phyloP scores from a whole-genome alignment of 2,329 filamentous ascomycete genomes.

The Onygena corvina region DNA sequence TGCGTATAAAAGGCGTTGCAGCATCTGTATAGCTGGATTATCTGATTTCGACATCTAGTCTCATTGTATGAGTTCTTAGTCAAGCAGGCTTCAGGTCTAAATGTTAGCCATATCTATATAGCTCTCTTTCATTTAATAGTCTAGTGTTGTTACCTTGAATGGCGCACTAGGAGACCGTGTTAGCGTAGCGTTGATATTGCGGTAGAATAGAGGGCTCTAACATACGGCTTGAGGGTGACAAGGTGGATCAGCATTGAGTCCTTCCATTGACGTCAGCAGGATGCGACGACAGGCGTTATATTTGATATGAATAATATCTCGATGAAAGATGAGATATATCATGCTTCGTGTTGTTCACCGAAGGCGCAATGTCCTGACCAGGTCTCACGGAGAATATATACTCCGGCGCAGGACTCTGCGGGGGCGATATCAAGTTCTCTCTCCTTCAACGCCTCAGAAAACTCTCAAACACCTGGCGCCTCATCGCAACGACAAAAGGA shows the following conservation, averaged over 20 bases:
- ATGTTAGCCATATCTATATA: not conserved
- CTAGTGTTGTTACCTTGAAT: constrained; percentile 61
- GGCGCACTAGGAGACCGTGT: constrained; percentile 51
- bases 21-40: constrained; percentile 85
- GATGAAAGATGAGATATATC: too few species aligned
- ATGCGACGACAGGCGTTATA: not conserved
- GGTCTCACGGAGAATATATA: not conserved
- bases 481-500: too few species aligned
- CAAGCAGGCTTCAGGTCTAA: constrained; percentile 57
- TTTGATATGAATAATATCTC: too few species aligned
- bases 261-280: constrained; percentile 2
- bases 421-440: not conserved
- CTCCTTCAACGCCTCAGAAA: too few species aligned
- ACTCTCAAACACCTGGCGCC: too few species aligned
- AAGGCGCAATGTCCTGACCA: not conserved
- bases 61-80: constrained; percentile 76
- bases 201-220: constrained; percentile 15
- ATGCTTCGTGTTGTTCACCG: not conserved
- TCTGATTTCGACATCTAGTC: constrained; percentile 61
- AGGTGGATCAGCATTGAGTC: constrained; percentile 51
- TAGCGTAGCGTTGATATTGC: not conserved
- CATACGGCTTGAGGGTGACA: constrained; percentile 75
- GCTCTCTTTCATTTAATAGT: not conserved
- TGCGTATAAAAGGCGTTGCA: constrained; percentile 78
- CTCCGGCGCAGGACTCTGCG: not conserved